Percentiles rank a stretch among this genome's conserved stretches.
Conservation (phyloP, 2,329 filamentous ascomycete genomes). For the Aspergillus neoniger region DNA sequence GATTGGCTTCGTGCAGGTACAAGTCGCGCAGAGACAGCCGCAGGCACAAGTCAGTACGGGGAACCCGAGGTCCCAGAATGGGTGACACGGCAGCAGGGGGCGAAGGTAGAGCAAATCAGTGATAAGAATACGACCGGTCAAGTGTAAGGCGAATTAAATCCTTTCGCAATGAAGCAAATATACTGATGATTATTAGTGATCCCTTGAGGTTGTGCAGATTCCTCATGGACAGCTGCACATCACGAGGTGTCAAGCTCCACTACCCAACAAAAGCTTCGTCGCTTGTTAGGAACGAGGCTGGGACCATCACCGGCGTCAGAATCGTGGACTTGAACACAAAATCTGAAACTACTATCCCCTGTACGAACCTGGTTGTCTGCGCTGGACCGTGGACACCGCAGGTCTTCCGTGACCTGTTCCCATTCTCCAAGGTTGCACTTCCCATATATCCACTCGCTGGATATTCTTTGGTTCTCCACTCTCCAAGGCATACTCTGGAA, state of each 20-base stretch:
- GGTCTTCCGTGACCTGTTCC: constrained; percentile 68
- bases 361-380: constrained; percentile 65
- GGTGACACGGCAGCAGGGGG: constrained; percentile 59
- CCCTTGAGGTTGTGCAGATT: constrained; percentile 67
- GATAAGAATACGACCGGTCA: constrained; percentile 64
- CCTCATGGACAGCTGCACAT: constrained; percentile 60
- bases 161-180: not conserved
- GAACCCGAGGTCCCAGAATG: constrained; percentile 54
- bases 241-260: constrained; percentile 65
- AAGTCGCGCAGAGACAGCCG: constrained; percentile 60
- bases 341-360: constrained; percentile 51
- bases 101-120: constrained; percentile 63
- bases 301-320: constrained; percentile 55
- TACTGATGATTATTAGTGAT: constrained; percentile 52
- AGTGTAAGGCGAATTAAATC: constrained; percentile 51
- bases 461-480: constrained; percentile 69
- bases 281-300: constrained; percentile 53
- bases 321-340: constrained; percentile 47
- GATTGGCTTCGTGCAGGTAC: constrained; percentile 69
- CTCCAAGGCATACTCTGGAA: constrained; percentile 49
- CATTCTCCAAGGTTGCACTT: constrained; percentile 53
- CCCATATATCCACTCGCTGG: constrained; percentile 67
- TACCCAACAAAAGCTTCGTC: constrained; percentile 62
- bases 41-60: constrained; percentile 38
- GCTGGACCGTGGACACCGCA: constrained; percentile 71